Conservation (phyloP, 2,329 filamentous ascomycete species). For the Monosporascus sp. region DNA sequence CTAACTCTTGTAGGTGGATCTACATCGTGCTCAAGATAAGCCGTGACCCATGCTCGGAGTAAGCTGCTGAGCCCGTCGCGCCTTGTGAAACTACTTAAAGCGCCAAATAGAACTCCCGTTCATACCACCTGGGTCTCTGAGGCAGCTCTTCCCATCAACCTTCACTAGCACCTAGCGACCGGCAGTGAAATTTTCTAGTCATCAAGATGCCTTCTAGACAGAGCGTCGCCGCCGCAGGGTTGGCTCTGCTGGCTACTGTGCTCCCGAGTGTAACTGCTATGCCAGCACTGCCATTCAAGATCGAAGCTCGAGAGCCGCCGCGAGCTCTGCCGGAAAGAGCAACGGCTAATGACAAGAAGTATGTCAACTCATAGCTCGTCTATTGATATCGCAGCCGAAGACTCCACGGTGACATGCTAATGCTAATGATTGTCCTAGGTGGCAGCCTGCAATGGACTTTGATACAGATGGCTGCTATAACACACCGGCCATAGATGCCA, state of each 20-base stretch:
- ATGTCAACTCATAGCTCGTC: slow-evolving; percentile 3
- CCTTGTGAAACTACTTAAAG: too few species aligned
- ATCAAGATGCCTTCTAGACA: slow-evolving; percentile 16
- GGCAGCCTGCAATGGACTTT: slow-evolving; percentile 28
- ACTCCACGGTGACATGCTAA: too few species aligned
- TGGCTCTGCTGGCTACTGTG: slow-evolving; percentile 15
- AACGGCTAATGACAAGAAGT: slow-evolving; percentile 21
- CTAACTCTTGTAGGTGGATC: too few species aligned
- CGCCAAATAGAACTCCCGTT: too few species aligned
- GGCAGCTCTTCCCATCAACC: too few species aligned
- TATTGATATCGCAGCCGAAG: not conserved
- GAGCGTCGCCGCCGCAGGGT: slow-evolving; percentile 14
- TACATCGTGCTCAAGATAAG: too few species aligned
- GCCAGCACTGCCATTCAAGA: slow-evolving; percentile 13
- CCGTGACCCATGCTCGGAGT: too few species aligned
- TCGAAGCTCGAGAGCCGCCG: slow-evolving; percentile 19
- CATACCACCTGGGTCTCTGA: too few species aligned
- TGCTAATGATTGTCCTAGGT: slow-evolving; percentile 6
- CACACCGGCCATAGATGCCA: slow-evolving; percentile 30
- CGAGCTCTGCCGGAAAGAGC: slow-evolving; percentile 20
- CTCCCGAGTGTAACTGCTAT: slow-evolving; percentile 9
- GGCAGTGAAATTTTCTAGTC: not conserved
- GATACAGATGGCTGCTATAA: slow-evolving; percentile 35
- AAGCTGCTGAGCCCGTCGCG: too few species aligned
- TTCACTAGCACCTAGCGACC: too few species aligned